phyloP scores from a whole-genome alignment of 306 rosid genomes.

The Calophaca sinica region DNA sequence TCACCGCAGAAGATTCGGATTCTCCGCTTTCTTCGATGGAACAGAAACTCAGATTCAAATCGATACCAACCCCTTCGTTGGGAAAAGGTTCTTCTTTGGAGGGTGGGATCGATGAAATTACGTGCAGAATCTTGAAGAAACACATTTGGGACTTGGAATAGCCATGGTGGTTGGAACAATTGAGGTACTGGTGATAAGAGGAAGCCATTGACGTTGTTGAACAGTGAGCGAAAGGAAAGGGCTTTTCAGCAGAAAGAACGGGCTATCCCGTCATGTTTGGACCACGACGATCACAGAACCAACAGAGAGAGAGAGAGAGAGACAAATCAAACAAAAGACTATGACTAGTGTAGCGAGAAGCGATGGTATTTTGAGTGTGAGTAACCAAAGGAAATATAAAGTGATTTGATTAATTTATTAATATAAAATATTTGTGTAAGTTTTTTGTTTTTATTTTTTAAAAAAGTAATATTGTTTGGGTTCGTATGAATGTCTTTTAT shows the following conservation, averaged over 20 bases:
- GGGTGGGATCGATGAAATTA: constrained; percentile 54
- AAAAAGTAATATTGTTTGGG: neutral
- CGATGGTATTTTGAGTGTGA: too few relatives aligned
- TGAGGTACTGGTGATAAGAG: neutral
- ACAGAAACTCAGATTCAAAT: constrained; percentile 50
- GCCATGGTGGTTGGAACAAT: constrained; percentile 39
- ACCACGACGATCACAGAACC: neutral
- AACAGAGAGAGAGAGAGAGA: neutral
- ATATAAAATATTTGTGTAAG: too few relatives aligned
- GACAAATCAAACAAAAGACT: neutral
- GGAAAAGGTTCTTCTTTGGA: neutral
- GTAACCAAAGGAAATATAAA: too few relatives aligned
- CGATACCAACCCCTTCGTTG: constrained; percentile 34
- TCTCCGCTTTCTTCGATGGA: constrained; percentile 20
- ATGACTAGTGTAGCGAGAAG: neutral
- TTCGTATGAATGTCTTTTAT: neutral
- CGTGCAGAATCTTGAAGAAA: constrained; percentile 57
- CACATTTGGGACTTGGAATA: constrained; percentile 60
- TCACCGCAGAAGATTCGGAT: constrained; percentile 28
- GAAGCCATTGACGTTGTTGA: constrained; percentile 49
- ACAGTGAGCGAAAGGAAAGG: neutral
- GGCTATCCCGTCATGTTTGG: constrained; percentile 11
- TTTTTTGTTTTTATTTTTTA: neutral
- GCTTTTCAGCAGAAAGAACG: constrained; percentile 1
- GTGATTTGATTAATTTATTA: too few relatives aligned